Percentiles rank a stretch among this genome's conserved stretches.
phyloP scores from a whole-genome alignment of 768 basidiomycete species.

The Mycena vulgaris region DNA sequence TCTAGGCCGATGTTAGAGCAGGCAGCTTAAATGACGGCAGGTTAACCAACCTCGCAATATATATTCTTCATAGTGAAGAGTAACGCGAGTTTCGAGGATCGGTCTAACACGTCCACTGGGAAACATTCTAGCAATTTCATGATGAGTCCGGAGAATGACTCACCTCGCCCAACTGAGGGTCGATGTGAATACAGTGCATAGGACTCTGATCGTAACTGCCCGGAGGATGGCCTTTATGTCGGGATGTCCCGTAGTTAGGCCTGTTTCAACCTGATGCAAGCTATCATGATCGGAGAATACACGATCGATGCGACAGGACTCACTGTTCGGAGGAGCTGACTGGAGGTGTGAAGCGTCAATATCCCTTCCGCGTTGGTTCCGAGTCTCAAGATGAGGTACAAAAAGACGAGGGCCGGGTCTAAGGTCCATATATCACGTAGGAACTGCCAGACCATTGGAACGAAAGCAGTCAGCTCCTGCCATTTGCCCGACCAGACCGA shows the following conservation, averaged over 20 bases:
- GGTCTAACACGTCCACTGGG: neutral
- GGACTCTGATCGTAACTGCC: constrained; percentile 2
- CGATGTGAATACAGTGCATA: neutral
- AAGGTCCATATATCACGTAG: constrained; percentile 10
- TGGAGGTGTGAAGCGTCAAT: constrained; percentile 12
- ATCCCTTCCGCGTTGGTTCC: constrained; percentile 1
- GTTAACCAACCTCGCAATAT: constrained; percentile 8
- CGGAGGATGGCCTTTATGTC: constrained; percentile 4
- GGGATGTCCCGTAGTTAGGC: neutral
- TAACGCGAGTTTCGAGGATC: constrained; percentile 13
- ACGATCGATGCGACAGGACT: neutral
- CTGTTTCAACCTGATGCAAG: constrained; percentile 20
- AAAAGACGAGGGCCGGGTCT: neutral
- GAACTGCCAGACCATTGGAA: constrained; percentile 18
- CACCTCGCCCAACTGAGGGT: constrained; percentile 9
- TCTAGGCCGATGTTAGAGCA: neutral
- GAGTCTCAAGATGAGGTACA: constrained; percentile 1
- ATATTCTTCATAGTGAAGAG: constrained; percentile 10
- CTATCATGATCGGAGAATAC: neutral
- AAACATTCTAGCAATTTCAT: too few species aligned
- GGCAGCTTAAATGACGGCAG: neutral
- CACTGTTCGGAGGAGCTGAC: constrained; percentile 6
- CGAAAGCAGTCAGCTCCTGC: neutral
- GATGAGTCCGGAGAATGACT: neutral
- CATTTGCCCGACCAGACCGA: neutral